These are phyloP conservation scores for Chaetothyriales sp. DNA, from an alignment of 2,329 filamentous ascomycete genomes.

Conservation along the genomic window DNA sequence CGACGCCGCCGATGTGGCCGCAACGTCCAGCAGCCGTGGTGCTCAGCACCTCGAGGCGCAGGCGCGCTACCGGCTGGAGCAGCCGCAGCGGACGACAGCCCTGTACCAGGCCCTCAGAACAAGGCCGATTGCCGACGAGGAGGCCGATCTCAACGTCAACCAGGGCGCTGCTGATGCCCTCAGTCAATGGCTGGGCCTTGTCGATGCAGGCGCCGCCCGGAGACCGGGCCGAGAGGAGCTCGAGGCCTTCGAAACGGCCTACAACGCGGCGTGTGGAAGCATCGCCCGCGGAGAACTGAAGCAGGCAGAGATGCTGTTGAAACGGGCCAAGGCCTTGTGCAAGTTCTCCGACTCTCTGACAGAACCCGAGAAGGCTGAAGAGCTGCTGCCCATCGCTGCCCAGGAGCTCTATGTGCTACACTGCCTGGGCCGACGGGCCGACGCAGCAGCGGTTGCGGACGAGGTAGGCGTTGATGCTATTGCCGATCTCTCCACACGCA, in stretches of 20 bases:
- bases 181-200: constrained; percentile 44
- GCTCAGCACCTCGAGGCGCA: constrained; percentile 49
- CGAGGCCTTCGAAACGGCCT: constrained; percentile 51
- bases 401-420: constrained; percentile 49
- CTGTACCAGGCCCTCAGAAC: constrained; percentile 40
- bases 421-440: constrained; percentile 40
- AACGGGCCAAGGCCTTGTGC: constrained; percentile 48
- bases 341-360: constrained; percentile 45
- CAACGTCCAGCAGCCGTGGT: constrained; percentile 33
- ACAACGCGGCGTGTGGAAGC: constrained; percentile 50
- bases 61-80: constrained; percentile 47
- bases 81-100: constrained; percentile 41
- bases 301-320: constrained; percentile 46
- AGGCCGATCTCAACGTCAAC: constrained; percentile 50
- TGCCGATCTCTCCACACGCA: constrained; percentile 43
- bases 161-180: constrained; percentile 48
- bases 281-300: constrained; percentile 47
- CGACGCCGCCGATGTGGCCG: constrained; percentile 41
- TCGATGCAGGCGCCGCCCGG: constrained; percentile 38
- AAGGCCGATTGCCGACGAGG: constrained; percentile 34
- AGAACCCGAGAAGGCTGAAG: constrained; percentile 45
- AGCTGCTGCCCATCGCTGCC: constrained; percentile 46
- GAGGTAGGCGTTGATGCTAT: constrained; percentile 41
- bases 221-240: constrained; percentile 45
- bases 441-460: constrained; percentile 40